phyloP scores from a whole-genome alignment of 139 green algal species.

The Nannochloris sp. region DNA sequence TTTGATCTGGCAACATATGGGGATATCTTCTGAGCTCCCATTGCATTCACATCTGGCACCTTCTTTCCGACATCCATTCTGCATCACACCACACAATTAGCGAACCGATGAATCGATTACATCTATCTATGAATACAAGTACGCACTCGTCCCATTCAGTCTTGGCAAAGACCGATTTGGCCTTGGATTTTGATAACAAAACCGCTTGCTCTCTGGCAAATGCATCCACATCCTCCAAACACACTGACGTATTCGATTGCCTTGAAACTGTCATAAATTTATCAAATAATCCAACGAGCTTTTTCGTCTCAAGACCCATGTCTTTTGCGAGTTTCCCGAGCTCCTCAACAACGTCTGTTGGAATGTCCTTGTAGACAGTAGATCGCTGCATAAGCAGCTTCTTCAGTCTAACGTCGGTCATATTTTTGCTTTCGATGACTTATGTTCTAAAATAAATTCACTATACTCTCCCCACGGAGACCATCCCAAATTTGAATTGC shows the following conservation, averaged over 20 bases:
- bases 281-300: slow-evolving; percentile 18
- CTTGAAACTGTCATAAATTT: slow-evolving; percentile 28
- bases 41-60: not conserved
- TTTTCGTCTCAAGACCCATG: slow-evolving; percentile 15
- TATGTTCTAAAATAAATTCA: no score
- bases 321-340: slow-evolving; percentile 1
- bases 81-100: no score
- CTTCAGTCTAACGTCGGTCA: slow-evolving; percentile 16
- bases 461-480: no score
- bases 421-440: not conserved
- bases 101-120: not conserved
- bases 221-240: slow-evolving; percentile 12
- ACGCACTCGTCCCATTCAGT: slow-evolving; percentile 11
- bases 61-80: not conserved
- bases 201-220: slow-evolving; percentile 5
- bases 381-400: slow-evolving; percentile 1
- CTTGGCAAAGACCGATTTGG: slow-evolving; percentile 2
- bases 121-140: slow-evolving; percentile 7
- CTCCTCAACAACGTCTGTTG: slow-evolving; percentile 5
- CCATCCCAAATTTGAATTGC: no score
- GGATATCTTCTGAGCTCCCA: slow-evolving; percentile 12
- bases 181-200: not conserved
- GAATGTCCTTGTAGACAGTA: slow-evolving; percentile 22
- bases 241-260: not conserved
- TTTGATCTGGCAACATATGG: slow-evolving; percentile 14